Conservation (phyloP, 352 stramenopile species). For the Blastocystis sp. region DNA sequence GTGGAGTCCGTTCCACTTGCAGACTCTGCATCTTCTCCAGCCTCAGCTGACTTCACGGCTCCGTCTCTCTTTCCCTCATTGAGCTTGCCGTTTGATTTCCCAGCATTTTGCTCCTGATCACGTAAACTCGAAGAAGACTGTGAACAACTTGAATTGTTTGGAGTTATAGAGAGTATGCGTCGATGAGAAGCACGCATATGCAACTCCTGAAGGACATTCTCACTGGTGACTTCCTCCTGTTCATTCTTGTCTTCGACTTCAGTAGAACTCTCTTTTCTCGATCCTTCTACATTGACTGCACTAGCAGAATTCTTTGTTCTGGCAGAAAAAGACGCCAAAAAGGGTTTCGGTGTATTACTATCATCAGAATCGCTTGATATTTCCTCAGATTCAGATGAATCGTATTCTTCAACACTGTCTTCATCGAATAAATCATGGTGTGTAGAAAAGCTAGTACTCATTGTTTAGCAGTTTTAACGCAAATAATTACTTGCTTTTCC, state of each 20-base stretch:
- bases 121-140: background rate
- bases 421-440: background rate
- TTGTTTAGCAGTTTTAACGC: background rate
- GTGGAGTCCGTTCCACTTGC: background rate
- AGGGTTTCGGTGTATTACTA: background rate
- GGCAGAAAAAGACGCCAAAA: background rate
- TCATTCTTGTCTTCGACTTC: background rate
- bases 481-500: no score
- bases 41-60: background rate
- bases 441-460: background rate
- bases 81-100: background rate
- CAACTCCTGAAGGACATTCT: conserved; percentile 24
- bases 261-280: background rate
- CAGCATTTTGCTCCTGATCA: background rate
- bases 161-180: conserved; percentile 3
- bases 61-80: background rate
- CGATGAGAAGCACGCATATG: background rate
- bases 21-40: background rate
- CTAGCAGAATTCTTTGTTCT: background rate
- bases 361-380: no score
- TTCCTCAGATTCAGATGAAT: background rate
- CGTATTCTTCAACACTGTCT: background rate
- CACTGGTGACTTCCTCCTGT: background rate
- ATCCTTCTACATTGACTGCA: background rate
- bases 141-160: background rate